Base-by-base conservation (phyloP, 768 basidiomycete species). In the Pleurotus sapidus region DNA sequence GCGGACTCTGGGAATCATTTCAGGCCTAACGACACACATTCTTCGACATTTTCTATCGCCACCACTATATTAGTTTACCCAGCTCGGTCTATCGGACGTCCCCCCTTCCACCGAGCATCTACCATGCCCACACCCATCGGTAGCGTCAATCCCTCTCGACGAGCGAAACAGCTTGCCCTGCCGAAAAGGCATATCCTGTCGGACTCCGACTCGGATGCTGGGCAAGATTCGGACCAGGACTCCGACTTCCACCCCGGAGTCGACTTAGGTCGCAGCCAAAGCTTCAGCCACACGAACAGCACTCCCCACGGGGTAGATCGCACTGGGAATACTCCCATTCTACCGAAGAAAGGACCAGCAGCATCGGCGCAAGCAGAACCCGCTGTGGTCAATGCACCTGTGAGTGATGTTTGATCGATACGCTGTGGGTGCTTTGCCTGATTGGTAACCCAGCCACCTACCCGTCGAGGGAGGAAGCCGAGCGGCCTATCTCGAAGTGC, bases 401-500 rank as follows among this genome's bases (percentile, higher is more conserved):
- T 54, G 15, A 39, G 43, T 34, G 14, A 6, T 46, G 12, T 47
- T 55, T 57, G 61, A n/a, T 62, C 61, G 17, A 20, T 20, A 20
- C 3, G 38, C 59, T 1, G 59, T 62, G n/a, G 43, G 59, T 30
- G 53, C 57, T 5, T 51, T 48, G 48, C 24, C 66, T 47, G 20
- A 60, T 25, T 47, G 57, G 6, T 17, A 55, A 60, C 30, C 54
- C 62, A 47, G 58, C 65, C 20, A 47, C 67, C 4, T 70, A 73
- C n/a, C 42, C 55, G 23, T 68, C 84, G 88, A 18, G 87, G 89
- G 2, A 84, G 91, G 50, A 90, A 88, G 65, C 88, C 90, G 0
- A 86, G 86, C 7, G 78, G 83, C 7, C 70, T 90, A 46, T 89
- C 89, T 15, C 87, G 90, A 59, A 81, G 82, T 12, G 89, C 89